A percentile compares a stretch with the other conserved stretches of the same genome.
These are phyloP conservation scores for Boletus vermiculosoides DNA, from an alignment of 768 basidiomycete genomes.

Conservation along the genomic window DNA sequence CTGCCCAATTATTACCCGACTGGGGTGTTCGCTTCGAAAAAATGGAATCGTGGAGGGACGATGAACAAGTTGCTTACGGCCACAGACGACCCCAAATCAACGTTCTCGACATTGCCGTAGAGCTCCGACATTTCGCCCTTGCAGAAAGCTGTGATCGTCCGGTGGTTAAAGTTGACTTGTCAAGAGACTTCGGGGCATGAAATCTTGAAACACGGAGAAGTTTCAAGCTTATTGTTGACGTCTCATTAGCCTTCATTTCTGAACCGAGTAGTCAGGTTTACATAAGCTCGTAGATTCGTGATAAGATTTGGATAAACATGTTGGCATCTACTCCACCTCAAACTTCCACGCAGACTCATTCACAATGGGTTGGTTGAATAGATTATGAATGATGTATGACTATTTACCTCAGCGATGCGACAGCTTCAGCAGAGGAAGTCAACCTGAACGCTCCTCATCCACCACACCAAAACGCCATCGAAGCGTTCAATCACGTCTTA, in stretches of 20 bases:
- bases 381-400: not conserved
- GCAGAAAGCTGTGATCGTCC: not conserved
- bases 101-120: conserved; percentile 26
- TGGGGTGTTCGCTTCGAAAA: conserved; percentile 10
- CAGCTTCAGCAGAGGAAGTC: conserved; percentile 59
- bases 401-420: conserved; percentile 14
- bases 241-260: conserved; percentile 7
- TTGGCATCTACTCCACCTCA: not conserved
- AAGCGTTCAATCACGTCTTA: conserved; percentile 60
- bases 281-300: conserved; percentile 16
- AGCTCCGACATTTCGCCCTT: not conserved
- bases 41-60: conserved; percentile 16
- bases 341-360: conserved; percentile 4
- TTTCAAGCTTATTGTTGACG: conserved; percentile 27
- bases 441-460: conserved; percentile 56
- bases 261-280: conserved; percentile 13
- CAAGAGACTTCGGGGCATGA: conserved; percentile 23
- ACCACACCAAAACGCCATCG: conserved; percentile 59
- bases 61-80: not conserved
- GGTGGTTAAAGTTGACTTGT: conserved; percentile 9
- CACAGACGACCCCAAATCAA: not conserved
- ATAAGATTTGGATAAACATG: conserved; percentile 18
- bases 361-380: conserved; percentile 27
- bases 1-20: not conserved
- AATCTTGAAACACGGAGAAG: conserved; percentile 27